Evolutionary conservation across 768 basidiomycete species (phyloP).

Genomic region (Calocybe indica): DNA sequence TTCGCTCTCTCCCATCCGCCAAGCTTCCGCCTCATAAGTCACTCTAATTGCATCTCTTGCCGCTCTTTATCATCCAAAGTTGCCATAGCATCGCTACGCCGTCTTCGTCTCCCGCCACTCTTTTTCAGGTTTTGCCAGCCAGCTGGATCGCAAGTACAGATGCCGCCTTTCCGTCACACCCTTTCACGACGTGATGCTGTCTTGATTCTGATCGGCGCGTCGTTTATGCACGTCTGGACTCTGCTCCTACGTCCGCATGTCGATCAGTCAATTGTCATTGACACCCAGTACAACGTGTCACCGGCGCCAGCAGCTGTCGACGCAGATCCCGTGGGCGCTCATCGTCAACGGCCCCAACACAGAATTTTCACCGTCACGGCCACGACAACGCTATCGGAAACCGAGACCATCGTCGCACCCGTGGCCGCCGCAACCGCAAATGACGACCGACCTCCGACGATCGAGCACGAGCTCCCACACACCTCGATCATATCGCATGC

Average conservation of each 20-base stretch:
- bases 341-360: not conserved
- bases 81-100: too few species aligned
- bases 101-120: too few species aligned
- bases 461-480: conserved; percentile 31
- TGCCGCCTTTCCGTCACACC: conserved; percentile 24
- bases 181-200: conserved; percentile 53
- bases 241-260: conserved; percentile 24
- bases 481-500: conserved; percentile 60
- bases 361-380: conserved; percentile 1
- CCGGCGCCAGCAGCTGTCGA: not conserved
- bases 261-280: conserved; percentile 25
- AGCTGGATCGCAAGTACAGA: too few species aligned
- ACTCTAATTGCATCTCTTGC: too few species aligned
- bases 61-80: too few species aligned
- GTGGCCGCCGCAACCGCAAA: not conserved
- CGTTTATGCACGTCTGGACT: conserved; percentile 48
- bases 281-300: conserved; percentile 11
- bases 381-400: not conserved
- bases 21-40: too few species aligned
- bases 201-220: conserved; percentile 53
- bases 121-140: too few species aligned
- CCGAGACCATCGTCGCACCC: not conserved
- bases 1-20: too few species aligned
- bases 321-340: conserved; percentile 3
- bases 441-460: conserved; percentile 6